Base-by-base conservation (phyloP, 2,329 filamentous ascomycete genomes). In the Cladosporium sp. region DNA sequence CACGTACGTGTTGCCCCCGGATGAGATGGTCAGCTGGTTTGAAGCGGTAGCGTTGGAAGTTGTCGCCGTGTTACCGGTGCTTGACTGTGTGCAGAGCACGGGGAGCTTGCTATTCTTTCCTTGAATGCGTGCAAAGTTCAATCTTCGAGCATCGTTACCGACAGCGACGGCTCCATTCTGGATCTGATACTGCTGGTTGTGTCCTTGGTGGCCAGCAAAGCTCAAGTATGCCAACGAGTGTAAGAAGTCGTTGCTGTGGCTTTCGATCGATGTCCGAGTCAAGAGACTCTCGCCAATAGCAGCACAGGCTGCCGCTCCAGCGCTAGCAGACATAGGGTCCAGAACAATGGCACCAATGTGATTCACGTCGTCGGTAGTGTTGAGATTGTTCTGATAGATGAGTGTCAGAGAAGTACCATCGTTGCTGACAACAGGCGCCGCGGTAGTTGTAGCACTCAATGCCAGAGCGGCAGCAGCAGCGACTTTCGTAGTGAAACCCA, bases 301-400 rank as follows among this genome's bases (percentile, higher is more conserved):
- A 12, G 74, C 74, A 68, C 84, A 86, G n/a, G 81, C 82, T 37
- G 77, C 72, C 0, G 73, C 72, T 29, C 79, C 82, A 57, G 77
- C 73, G 21, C 73, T 70, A 46, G 76, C 75, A 7, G 74, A 69
- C 58, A 80, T 73, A 3, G 80, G 74, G 64, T 83, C 83, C 50
- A 85, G 74, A 8, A 85, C 72, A 52, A 85, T 79, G 3, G 83
- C 83, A 12, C 83, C 80, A 21, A 83, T 75, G 69, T 85, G 84
- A 67, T 85, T 85, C 29, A 72, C 75, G 73, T 85, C 82, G 67
- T 86, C 83, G 0, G 82, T 81, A 8, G 75, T 77, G 70, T 86
- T 86, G 28, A 85, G 75, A 49, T 85, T 85, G 73, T 85, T 86
- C 70, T 85, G 83, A 66, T 82, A 85, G 10, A 85, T 71, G 7